A percentile compares a stretch with the other conserved stretches of the same genome.
Evolutionary conservation across 352 stramenopile species (phyloP).

Genomic region (Pythium brachiatum): DNA sequence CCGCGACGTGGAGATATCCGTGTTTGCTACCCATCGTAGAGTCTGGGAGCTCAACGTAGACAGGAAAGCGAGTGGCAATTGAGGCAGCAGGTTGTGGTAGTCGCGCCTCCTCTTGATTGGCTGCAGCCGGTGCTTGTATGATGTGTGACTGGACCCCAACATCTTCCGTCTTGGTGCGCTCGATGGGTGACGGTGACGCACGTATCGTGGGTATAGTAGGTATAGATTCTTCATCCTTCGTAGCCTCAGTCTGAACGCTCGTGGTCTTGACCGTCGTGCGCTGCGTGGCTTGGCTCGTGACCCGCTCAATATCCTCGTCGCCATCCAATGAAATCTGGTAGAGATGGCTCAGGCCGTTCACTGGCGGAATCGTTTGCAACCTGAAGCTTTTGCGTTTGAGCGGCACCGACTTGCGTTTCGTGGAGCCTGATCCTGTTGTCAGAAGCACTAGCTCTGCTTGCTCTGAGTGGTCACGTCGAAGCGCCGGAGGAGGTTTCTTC

Average conservation of each 20-base stretch:
- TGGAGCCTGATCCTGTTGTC: not conserved
- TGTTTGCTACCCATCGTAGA: not conserved
- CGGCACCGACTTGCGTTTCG: constrained; percentile 1
- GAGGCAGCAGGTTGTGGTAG: not conserved
- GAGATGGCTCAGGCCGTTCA: not conserved
- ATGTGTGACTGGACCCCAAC: not conserved
- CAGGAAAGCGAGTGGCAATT: constrained; percentile 16
- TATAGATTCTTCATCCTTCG: not conserved
- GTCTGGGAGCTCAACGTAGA: constrained; percentile 19
- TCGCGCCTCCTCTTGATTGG: not conserved
- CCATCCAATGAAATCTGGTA: not conserved
- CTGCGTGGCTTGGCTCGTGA: constrained; percentile 1
- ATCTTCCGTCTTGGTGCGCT: not conserved
- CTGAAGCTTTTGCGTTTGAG: constrained; percentile 11
- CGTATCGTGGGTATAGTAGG: not conserved
- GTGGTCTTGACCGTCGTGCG: constrained; percentile 12
- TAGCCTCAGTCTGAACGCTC: constrained; percentile 17
- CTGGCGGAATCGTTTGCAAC: constrained; percentile 7
- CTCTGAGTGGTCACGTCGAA: constrained; percentile 3
- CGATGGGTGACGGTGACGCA: not conserved
- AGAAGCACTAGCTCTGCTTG: constrained; percentile 13
- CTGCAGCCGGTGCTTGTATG: not conserved
- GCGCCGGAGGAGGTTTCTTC: constrained; percentile 1
- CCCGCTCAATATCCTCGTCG: not conserved
- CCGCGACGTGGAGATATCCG: constrained; percentile 11